Base-by-base conservation (phyloP, 1,284 basidiomycete species). In the Cryptococcus sp. region DNA sequence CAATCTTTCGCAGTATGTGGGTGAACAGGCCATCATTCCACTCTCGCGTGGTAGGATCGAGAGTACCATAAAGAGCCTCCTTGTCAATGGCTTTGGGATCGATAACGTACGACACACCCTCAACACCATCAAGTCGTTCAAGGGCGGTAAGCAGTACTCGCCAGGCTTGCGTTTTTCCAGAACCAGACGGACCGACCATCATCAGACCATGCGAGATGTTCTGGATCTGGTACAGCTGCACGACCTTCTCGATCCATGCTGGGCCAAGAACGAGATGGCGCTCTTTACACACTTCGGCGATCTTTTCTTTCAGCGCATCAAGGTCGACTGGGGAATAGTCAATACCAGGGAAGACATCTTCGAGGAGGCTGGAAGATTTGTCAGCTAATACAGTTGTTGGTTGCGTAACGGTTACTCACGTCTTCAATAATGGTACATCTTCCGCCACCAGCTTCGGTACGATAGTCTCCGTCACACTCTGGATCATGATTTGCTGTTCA, bases 21-120 rank as follows among this genome's bases (percentile, higher is more conserved):
- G 97, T 99, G 81, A 99, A 99, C 1, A 99, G 83, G 63, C 97
- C 95, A 74, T 99, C 96, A 65, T 94, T 99, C 97, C 96, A 99
- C 76, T 99, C 97, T 62, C 96, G 87, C 3, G 96, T 99, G 0
- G 96, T 99, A 37, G 86, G 88, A 75, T 99, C 97, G 58, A 99
- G 84, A 1, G 94, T 98, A 45, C 96, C 96, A 75, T 99, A 99
- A 15, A 99, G 83, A 0, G 90, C 91, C 66, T 99, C 97, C 79
- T 99, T 99, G 78, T 96, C 90, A 79, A 99, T 97, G 2, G 96
- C 96, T 77, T 99, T 99, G 8, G 96, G 96, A 71, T 99, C 96
- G 66, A 99, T 98, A 59, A 99, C 92, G 77, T 99, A 98, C 1
- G 93, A 82, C 16, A 96, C 86, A 22, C 95, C 93, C 76, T 99